Base-by-base conservation (phyloP, 352 stramenopile species). In the Globisporangium spiculum region DNA sequence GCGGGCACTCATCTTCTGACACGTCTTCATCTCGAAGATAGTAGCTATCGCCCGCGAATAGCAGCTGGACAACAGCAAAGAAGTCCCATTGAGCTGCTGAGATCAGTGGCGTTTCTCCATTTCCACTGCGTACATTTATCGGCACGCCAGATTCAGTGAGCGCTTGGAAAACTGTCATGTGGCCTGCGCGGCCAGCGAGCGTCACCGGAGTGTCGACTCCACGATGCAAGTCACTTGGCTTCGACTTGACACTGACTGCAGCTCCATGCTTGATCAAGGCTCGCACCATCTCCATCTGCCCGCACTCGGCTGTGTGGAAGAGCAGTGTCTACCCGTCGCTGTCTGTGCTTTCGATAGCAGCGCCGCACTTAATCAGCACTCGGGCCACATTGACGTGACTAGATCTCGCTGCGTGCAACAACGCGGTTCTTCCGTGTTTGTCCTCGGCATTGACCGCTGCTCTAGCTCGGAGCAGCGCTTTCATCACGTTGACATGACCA, bases 61-160 rank as follows among this genome's bases (percentile, higher is more conserved):
- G 14, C 12, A 58, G 26, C 7, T 58, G 52, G 3, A 22, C 24
- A 10, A 24, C 24, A 18, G 24, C 52, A 27, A 34, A 34, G 52
- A 57, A 57, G 12, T 57, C 52, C 52, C 52, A 57, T 8, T 24
- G 24, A 32, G 52, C 52, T 5, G 52, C 52, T n/a, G 52, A 57
- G 0, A 57, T 34, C 52, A 57, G 10, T 20, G 52, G 52, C 4
- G 52, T 57, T n/a, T 57, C 52, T 32, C 52, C 52, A n/a, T 34
- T 27, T 7, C 12, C 14, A 57, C 22, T n/a, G 12, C 52, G 22
- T 2, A 57, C 52, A 18, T 57, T 57, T 2, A 57, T 4, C 22
- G 4, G 24, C 4, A 24, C 52, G 0, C 24, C 52, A 34, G 52
- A 26, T 34, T 58, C 12, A n/a, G 36, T n/a, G 24, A 58, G 10